Conservation (phyloP, 2,329 filamentous ascomycete species). For the Geosmithia putterillii region DNA sequence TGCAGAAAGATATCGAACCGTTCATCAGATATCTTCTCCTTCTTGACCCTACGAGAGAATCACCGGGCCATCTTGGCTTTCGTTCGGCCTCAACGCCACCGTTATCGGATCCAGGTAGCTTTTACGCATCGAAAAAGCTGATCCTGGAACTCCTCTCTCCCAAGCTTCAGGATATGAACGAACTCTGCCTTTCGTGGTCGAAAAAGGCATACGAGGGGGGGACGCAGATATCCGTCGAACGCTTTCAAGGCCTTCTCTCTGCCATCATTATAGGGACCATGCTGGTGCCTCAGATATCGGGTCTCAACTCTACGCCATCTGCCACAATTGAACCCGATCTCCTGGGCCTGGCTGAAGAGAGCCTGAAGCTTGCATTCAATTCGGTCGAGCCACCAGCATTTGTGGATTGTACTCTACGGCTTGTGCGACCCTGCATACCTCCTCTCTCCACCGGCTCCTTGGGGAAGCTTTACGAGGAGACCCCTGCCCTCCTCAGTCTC, state of each 20-base stretch:
- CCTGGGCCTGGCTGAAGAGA: constrained; percentile 25
- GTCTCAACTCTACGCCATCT: constrained; percentile 33
- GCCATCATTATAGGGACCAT: constrained; percentile 32
- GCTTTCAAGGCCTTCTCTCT: constrained; percentile 37
- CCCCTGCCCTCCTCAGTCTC: constrained; percentile 27
- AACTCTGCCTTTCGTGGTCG: constrained; percentile 34
- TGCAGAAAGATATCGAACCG: constrained; percentile 26
- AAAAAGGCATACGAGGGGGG: constrained; percentile 30
- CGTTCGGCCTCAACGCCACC: constrained; percentile 4
- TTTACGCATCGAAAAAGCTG: constrained; percentile 33
- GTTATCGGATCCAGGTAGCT: constrained; percentile 16
- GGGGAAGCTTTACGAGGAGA: constrained; percentile 21
- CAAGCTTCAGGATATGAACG: constrained; percentile 36
- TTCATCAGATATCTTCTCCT: constrained; percentile 44
- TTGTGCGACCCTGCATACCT: constrained; percentile 33
- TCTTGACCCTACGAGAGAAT: constrained; percentile 19
- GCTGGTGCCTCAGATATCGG: constrained; percentile 32
- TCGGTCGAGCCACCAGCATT: constrained; percentile 33
- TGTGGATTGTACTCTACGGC: constrained; percentile 31
- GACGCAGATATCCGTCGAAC: constrained; percentile 36
- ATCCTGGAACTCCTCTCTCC: constrained; percentile 40
- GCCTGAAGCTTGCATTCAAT: constrained; percentile 24
- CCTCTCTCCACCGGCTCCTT: constrained; percentile 23
- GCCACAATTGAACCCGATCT: constrained; percentile 33
- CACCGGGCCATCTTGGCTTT: not conserved